Evolutionary conservation across 768 basidiomycete species (phyloP), one percentile per base, ranked within the genome.

Genomic region (Hebeloma cylindrosporum): DNA sequence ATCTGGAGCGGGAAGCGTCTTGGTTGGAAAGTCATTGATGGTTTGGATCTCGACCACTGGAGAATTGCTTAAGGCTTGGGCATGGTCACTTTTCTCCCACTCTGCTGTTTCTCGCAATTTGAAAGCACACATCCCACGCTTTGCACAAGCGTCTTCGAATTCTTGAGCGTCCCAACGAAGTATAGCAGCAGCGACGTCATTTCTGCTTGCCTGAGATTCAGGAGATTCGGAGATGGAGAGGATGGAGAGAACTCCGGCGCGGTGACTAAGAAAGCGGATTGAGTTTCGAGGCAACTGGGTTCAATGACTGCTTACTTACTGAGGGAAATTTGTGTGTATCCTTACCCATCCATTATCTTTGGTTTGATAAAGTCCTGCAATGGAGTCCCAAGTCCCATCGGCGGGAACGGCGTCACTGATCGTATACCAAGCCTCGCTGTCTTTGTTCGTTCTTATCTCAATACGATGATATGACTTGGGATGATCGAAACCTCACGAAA

Each of bases 281-380:
- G 18, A 38, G 18, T 3, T 36, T 28, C 30, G 10, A 21, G 21
- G 7, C 39, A n/a, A n/a, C n/a, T n/a, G n/a, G n/a, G n/a, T n/a
- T n/a, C n/a, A 16, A 5, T 13, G 41, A 20, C 13, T 3, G 18
- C 7, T 21, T 27, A 41, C 58, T 59, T 68, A 80, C 81, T 83
- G 82, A 27, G 80, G 77, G 56, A 83, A 83, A 43, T 83, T 83
- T 14, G 81, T 80, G 48, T 83, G 82, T 8, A 80, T 71, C 21
- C 81, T 68, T 11, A 83, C 74, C 50, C 63, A 76, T 32, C 70
- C 61, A 20, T 57, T 52, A 46, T 78, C 74, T 45, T 71, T 74
- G n/a, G 80, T 80, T 27, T 61, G 54, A 52, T 82, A 83, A 0
- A 78, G 39, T 1, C 80, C 82, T 1, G 75, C 76, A 9, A 82